A percentile compares a stretch with the other conserved stretches of the same genome.
These are phyloP conservation scores for Hypoxylon sp. DNA, from an alignment of 2,329 filamentous ascomycete genomes.

Conservation along the genomic window DNA sequence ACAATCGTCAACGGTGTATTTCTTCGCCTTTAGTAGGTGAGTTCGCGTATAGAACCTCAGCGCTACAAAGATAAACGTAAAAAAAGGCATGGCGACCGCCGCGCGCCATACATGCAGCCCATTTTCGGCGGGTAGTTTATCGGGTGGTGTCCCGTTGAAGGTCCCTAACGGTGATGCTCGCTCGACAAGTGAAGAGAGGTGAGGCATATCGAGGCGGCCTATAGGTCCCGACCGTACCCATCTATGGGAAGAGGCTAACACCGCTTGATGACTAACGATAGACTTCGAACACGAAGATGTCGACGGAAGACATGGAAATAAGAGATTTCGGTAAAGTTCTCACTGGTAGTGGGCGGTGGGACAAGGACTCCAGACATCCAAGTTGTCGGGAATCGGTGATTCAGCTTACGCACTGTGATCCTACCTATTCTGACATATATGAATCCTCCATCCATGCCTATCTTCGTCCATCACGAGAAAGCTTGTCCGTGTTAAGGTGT, in stretches of 20 bases:
- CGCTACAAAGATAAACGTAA: conserved; percentile 43
- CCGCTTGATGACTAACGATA: conserved; percentile 3
- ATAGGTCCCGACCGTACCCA: conserved; percentile 4
- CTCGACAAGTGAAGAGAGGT: conserved; percentile 29
- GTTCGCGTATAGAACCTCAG: conserved; percentile 46
- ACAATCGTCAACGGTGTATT: conserved; percentile 43
- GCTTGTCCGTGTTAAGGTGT: neutral
- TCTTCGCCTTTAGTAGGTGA: conserved; percentile 36
- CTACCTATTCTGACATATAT: conserved; percentile 6
- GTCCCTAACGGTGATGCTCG: conserved; percentile 39
- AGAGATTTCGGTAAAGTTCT: conserved; percentile 17
- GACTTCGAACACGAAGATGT: neutral
- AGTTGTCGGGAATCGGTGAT: conserved; percentile 14
- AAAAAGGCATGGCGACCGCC: conserved; percentile 41
- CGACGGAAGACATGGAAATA: neutral
- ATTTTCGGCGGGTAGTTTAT: conserved; percentile 42
- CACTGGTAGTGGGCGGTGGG: neutral
- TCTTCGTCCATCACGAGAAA: conserved; percentile 9
- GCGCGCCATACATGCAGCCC: conserved; percentile 44
- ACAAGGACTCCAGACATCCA: conserved; percentile 5
- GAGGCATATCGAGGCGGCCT: conserved; percentile 34
- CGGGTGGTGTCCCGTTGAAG: conserved; percentile 41
- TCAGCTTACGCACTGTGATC: conserved; percentile 23
- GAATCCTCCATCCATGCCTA: conserved; percentile 8
- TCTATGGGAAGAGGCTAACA: conserved; percentile 15